Evolutionary conservation across 805 yeast genomes (phyloP).

Genomic region (Saturnispora bothae): DNA sequence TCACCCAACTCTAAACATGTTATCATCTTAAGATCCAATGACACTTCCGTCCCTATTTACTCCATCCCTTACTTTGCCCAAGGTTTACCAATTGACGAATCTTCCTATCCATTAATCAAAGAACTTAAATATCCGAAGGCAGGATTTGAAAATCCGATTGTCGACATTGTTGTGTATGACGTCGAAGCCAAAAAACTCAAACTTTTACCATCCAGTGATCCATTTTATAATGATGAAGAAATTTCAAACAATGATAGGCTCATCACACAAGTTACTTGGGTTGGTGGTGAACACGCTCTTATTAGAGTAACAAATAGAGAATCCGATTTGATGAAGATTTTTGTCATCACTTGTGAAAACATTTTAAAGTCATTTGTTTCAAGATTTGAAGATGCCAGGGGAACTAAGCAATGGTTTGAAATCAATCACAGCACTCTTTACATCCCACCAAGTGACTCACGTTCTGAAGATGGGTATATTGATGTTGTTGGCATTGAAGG

Average conservation of each 20-base stretch:
- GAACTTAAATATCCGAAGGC: conserved; percentile 76
- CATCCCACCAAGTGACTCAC: conserved; percentile 39
- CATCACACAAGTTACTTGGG: conserved; percentile 66
- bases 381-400: conserved; percentile 36
- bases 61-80: conserved; percentile 69
- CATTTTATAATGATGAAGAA: conserved; percentile 34
- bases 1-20: conserved; percentile 60
- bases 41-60: conserved; percentile 60
- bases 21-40: conserved; percentile 59
- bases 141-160: conserved; percentile 65
- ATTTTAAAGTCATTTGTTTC: conserved; percentile 27
- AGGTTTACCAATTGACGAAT: conserved; percentile 24
- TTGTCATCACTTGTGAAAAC: conserved; percentile 36
- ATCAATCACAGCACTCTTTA: conserved; percentile 52
- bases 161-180: conserved; percentile 41
- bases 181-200: conserved; percentile 18
- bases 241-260: conserved; percentile 34
- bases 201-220: conserved; percentile 21
- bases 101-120: conserved; percentile 48
- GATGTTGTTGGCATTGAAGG: conserved; percentile 61
- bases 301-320: conserved; percentile 54
- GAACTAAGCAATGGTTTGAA: conserved; percentile 66
- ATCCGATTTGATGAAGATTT: conserved; percentile 52
- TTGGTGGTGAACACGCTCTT: conserved; percentile 42
- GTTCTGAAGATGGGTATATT: conserved; percentile 60